These are phyloP conservation scores for Infundibulicybe gibba DNA, from an alignment of 768 basidiomycete genomes.

Conservation along the genomic window DNA sequence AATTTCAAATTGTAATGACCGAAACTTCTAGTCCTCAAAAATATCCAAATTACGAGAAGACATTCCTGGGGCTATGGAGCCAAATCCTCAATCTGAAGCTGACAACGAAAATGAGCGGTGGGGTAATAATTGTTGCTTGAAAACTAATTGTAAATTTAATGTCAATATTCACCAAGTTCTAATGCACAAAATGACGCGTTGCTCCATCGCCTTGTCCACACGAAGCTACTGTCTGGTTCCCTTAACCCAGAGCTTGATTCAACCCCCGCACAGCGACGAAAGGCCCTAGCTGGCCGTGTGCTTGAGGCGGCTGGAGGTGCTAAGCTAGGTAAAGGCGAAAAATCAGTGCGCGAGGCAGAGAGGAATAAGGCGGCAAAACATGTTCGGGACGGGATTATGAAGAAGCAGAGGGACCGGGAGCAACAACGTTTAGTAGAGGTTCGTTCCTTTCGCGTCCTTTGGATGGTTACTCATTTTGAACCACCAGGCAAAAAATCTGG, in stretches of 20 bases:
- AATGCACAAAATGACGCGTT: conserved; percentile 76
- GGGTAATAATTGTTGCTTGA: conserved; percentile 39
- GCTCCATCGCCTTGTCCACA: conserved; percentile 78
- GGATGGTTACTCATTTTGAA: conserved; percentile 5
- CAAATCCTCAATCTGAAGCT: conserved; percentile 12
- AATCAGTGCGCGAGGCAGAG: conserved; percentile 53
- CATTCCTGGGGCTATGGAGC: conserved; percentile 9
- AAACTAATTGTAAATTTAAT: not conserved
- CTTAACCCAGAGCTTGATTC: conserved; percentile 57
- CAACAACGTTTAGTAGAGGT: conserved; percentile 68
- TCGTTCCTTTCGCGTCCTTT: conserved; percentile 8
- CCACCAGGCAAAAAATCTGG: conserved; percentile 72
- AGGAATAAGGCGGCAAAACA: conserved; percentile 67
- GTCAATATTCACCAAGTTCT: conserved; percentile 42
- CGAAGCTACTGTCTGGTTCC: conserved; percentile 73
- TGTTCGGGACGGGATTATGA: conserved; percentile 65
- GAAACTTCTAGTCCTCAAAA: conserved; percentile 64
- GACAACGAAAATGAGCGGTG: conserved; percentile 44
- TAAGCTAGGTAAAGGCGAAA: conserved; percentile 76
- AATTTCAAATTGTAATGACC: not conserved
- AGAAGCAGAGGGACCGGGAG: conserved; percentile 57
- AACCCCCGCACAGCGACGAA: conserved; percentile 64
- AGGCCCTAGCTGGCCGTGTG: conserved; percentile 75
- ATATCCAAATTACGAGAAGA: conserved; percentile 54
- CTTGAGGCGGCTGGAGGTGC: conserved; percentile 66